Evolutionary conservation across 2,329 filamentous ascomycete species (phyloP).

Genomic region (Phaeosphaeria sp.): DNA sequence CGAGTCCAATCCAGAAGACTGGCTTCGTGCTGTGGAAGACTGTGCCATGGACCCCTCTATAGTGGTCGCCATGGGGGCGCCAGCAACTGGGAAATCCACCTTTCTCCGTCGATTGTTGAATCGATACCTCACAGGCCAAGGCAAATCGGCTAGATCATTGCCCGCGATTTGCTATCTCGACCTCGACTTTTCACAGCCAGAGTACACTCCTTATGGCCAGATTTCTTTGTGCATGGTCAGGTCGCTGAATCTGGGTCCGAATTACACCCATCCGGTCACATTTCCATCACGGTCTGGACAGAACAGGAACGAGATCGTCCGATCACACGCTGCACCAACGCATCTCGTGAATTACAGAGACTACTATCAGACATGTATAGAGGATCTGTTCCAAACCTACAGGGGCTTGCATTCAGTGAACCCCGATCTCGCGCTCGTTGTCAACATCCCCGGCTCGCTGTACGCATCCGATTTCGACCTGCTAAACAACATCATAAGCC

Average conservation of each 20-base stretch:
- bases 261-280: constrained; percentile 67
- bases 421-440: constrained; percentile 63
- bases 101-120: constrained; percentile 73
- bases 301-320: constrained; percentile 54
- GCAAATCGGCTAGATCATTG: constrained; percentile 31
- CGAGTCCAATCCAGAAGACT: constrained; percentile 67
- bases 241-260: constrained; percentile 68
- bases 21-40: constrained; percentile 52
- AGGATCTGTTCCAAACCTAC: constrained; percentile 69
- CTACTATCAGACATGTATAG: constrained; percentile 69
- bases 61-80: constrained; percentile 72
- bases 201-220: constrained; percentile 74
- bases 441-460: constrained; percentile 80
- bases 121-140: constrained; percentile 64
- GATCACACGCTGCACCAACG: constrained; percentile 71
- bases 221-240: constrained; percentile 70
- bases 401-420: constrained; percentile 52
- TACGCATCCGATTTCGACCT: constrained; percentile 73
- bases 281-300: constrained; percentile 19
- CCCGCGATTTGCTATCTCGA: constrained; percentile 69
- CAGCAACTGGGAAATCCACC: constrained; percentile 78
- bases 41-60: constrained; percentile 44
- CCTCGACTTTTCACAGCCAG: constrained; percentile 78
- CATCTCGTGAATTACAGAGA: constrained; percentile 71
- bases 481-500: constrained; percentile 63